Conservation (phyloP, 805 yeast genomes). For the Saccharomycopsis amapae region DNA sequence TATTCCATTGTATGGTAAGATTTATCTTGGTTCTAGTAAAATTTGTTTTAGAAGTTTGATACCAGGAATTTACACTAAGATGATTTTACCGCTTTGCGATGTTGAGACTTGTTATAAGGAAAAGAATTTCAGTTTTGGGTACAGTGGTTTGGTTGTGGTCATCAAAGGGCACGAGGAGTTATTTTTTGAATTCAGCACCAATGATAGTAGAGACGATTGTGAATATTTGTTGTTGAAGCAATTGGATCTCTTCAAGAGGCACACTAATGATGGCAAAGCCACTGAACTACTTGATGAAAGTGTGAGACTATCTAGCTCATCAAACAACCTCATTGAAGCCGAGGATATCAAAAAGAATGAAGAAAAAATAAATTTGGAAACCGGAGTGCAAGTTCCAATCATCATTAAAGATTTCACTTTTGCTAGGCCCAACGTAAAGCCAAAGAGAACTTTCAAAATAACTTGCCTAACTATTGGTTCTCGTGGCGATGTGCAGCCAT, state of each 20-base stretch:
- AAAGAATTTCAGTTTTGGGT: constrained; percentile 59
- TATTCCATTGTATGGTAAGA: constrained; percentile 75
- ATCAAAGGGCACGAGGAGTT: constrained; percentile 72
- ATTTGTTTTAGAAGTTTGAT: constrained; percentile 76
- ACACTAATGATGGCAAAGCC: too few species aligned
- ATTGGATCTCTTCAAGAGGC: constrained; percentile 35
- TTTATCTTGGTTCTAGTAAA: constrained; percentile 60
- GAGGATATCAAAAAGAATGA: constrained; percentile 65
- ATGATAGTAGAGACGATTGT: constrained; percentile 65
- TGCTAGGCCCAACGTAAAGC: constrained; percentile 33
- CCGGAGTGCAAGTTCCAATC: constrained; percentile 56
- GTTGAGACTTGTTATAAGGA: constrained; percentile 64
- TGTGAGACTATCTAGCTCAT: constrained; percentile 27
- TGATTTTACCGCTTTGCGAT: constrained; percentile 75
- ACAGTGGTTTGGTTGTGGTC: constrained; percentile 62
- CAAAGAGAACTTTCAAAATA: constrained; percentile 49
- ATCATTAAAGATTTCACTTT: constrained; percentile 60
- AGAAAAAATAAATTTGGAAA: constrained; percentile 50
- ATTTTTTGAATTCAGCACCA: constrained; percentile 66
- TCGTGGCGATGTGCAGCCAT: constrained; percentile 96
- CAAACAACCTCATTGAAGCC: constrained; percentile 33
- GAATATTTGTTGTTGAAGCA: constrained; percentile 45
- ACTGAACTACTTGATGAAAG: constrained; percentile 26
- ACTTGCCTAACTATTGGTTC: constrained; percentile 86
- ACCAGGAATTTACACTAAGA: constrained; percentile 70